Base-by-base conservation (phyloP, 73 alveolate species). In the Paraurostyla sp. region DNA sequence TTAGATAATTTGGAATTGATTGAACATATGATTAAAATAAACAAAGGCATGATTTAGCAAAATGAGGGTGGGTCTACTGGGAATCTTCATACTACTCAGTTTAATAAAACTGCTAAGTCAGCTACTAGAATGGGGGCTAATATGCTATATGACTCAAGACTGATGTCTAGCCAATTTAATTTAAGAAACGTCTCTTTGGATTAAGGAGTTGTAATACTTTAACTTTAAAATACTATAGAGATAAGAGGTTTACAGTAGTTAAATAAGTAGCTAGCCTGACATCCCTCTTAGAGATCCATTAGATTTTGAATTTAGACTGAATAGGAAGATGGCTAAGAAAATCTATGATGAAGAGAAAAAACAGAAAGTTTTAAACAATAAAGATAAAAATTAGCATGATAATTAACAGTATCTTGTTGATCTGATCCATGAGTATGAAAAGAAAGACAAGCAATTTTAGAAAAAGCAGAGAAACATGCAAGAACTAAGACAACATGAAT, bases 211-310 rank as follows among this genome's bases (percentile, higher is more conserved):
- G n/a, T n/a, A n/a, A n/a, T n/a, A n/a, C n/a, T 65, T 38, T 35
- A 15, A 65, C 32, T 45, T 60, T 27, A 60, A 25, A 7, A 22
- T 38, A 32, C 23, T 6, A 52, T 18, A 52, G 23, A 9, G 9
- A 52, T 52, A 52, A 52, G 13, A 32, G 7, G 13, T 16, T 45
- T 7, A 15, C 6, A 69, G 23, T 13, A 54, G 69, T 52, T 33
- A 35, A 18, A 54, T 78, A 23, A 32, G 80, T 29, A 1, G 27
- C 16, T 30, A 40, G 80, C 87, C 87, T 9, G 87, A 73, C 46
- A 73, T 73, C 4, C 87, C 87, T 20, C 49, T 73, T 2, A 73
- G 87, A 73, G 87, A 73, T 7, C 87, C 87, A 1, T 33, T 73
- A 20, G 87, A 73, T 45, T 48, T 73, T 73, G 87, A 73, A 50